phyloP scores from a whole-genome alignment of 352 stramenopile genomes.

The Pythium guiyangense region DNA sequence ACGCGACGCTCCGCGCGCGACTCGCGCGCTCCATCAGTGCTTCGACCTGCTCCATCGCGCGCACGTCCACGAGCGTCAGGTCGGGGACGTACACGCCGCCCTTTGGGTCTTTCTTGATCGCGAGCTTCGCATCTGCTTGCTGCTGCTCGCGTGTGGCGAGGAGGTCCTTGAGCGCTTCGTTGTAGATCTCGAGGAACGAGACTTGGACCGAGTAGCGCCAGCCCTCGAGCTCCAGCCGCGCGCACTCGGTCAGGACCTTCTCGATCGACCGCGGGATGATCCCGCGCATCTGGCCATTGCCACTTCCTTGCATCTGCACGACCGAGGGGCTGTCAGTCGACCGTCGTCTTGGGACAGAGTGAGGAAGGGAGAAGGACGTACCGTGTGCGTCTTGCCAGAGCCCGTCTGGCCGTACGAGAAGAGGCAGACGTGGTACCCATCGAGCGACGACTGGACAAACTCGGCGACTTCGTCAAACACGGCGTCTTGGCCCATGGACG shows the following conservation, averaged over 20 bases:
- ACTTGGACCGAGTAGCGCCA: constrained; percentile 96
- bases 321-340: background rate
- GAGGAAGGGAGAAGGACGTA: constrained; percentile 20
- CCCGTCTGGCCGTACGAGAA: constrained; percentile 96
- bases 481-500: constrained; percentile 89
- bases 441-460: constrained; percentile 97
- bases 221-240: constrained; percentile 56
- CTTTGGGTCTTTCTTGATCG: constrained; percentile 72
- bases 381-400: constrained; percentile 93
- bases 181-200: constrained; percentile 99
- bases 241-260: constrained; percentile 88
- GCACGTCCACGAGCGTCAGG: constrained; percentile 50
- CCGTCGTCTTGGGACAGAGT: background rate
- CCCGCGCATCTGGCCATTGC: constrained; percentile 92
- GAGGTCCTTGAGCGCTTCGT: constrained; percentile 97
- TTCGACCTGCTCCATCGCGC: constrained; percentile 57
- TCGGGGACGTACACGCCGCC: constrained; percentile 62
- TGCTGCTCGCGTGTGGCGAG: constrained; percentile 68
- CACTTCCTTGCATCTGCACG: constrained; percentile 95
- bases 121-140: constrained; percentile 43
- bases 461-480: constrained; percentile 97
- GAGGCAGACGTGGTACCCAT: constrained; percentile 96
- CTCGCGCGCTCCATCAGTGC: constrained; percentile 73
- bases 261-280: constrained; percentile 98
- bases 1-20: constrained; percentile 63